Evolutionary conservation across 192 early-diverging fungal genomes (phyloP).

Genomic region (Backusella circina): DNA sequence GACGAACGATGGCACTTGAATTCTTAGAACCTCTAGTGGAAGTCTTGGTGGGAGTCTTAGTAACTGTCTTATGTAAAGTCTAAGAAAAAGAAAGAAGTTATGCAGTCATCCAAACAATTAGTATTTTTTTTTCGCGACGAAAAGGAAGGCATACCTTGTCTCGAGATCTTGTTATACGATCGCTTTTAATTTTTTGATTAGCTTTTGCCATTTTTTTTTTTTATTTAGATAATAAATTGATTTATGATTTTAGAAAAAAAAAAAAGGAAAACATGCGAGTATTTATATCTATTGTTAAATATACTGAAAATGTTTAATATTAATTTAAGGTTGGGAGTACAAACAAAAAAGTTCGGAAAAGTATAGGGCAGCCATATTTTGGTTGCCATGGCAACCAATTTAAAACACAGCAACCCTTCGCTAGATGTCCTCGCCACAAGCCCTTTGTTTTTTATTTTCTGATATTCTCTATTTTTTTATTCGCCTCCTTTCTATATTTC

Average conservation of each 20-base stretch:
- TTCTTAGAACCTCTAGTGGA: background rate
- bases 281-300: too few species aligned
- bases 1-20: background rate
- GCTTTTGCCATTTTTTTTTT: conserved; percentile 5
- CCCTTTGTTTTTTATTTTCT: background rate
- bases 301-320: too few species aligned
- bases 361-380: background rate
- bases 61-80: background rate
- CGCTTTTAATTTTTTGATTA: background rate
- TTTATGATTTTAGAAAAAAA: background rate
- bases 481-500: background rate
- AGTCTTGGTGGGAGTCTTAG: background rate
- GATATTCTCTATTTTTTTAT: background rate
- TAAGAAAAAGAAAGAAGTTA: background rate
- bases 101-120: background rate
- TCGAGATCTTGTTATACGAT: background rate
- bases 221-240: background rate
- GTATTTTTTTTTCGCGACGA: background rate
- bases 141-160: background rate
- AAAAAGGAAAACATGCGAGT: background rate
- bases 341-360: background rate
- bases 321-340: background rate
- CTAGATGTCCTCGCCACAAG: too few species aligned
- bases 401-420: background rate
- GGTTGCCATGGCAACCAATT: conserved; percentile 11